Evolutionary conservation across 176 grass and related monocot species (phyloP), one percentile per base, ranked within the genome.

Genomic region (Otatea glauca): DNA sequence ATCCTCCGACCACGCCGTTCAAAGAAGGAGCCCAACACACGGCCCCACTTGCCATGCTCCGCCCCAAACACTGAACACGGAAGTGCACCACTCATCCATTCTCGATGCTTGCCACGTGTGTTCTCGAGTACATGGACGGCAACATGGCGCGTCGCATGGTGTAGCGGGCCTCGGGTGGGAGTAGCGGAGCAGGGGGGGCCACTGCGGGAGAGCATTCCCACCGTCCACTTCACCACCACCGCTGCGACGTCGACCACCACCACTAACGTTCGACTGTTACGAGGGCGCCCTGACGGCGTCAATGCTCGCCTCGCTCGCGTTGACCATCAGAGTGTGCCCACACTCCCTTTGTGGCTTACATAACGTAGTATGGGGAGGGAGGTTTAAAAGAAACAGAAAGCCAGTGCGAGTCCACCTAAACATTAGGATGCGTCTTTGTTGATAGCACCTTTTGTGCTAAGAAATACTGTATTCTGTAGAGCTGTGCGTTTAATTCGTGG

Each of bases 191-290:
- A 60, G 16, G 76, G 18, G 54, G 2, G 45, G n/a, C n/a, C 5
- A 11, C 13, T 5, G 74, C 53, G 50, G 50, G 20, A n/a, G 54
- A 13, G 29, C 34, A 65, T 87, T 74, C 84, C 8, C 83, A 81
- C 81, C 24, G 8, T 62, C 70, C 25, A 58, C 35, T 37, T 1
- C 29, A 29, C 29, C 29, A 29, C 29, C 29, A 29, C 29, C 65
- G 0, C 87, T 49, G 39, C 79, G 34, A 70, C 72, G 47, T 43
- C 35, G 59, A 34, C 48, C 66, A 58, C 65, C 67, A 76, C 77
- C 56, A 70, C 76, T 29, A 29, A 29, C 29, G 29, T 29, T 29
- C 83, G 78, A 79, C 86, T 74, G 83, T 92, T 92, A 89, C 68
- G 41, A 61, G 77, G 37, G 6, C 27, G 50, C 74, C 34, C 25